Conservation (phyloP, 1,284 basidiomycete genomes). For the Agaricales sp. region DNA sequence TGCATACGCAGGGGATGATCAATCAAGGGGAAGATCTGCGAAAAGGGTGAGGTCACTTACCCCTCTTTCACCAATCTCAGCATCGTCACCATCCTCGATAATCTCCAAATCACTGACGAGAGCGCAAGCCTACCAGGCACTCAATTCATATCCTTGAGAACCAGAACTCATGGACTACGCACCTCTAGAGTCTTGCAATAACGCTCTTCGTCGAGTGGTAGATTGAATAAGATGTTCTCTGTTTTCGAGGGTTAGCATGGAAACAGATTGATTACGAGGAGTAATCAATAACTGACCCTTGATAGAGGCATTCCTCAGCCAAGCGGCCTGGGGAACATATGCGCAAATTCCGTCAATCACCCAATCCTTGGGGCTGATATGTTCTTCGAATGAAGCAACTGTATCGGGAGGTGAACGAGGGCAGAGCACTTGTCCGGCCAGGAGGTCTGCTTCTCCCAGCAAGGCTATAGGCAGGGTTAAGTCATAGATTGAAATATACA, state of each 20-base stretch:
- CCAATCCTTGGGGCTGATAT: constrained; percentile 54
- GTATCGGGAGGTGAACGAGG: constrained; percentile 79
- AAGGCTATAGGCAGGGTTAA: constrained; percentile 39
- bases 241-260: no score
- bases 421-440: constrained; percentile 71
- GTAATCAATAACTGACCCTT: constrained; percentile 39
- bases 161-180: background rate
- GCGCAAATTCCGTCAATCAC: constrained; percentile 70
- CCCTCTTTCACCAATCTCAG: constrained; percentile 83
- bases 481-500: constrained; percentile 1
- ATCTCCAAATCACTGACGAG: constrained; percentile 75
- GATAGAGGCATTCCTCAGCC: constrained; percentile 90
- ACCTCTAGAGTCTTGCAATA: constrained; percentile 71
- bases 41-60: constrained; percentile 26
- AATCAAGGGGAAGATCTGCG: background rate
- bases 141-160: constrained; percentile 1
- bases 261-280: no score
- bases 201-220: constrained; percentile 70
- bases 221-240: constrained; percentile 90
- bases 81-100: constrained; percentile 89
- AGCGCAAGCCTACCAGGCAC: constrained; percentile 26
- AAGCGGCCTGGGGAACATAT: constrained; percentile 87
- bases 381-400: constrained; percentile 46
- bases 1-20: constrained; percentile 16
- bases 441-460: constrained; percentile 84